Conservation (phyloP, 495 filamentous ascomycete species). For the Wilcoxina mikolae region DNA sequence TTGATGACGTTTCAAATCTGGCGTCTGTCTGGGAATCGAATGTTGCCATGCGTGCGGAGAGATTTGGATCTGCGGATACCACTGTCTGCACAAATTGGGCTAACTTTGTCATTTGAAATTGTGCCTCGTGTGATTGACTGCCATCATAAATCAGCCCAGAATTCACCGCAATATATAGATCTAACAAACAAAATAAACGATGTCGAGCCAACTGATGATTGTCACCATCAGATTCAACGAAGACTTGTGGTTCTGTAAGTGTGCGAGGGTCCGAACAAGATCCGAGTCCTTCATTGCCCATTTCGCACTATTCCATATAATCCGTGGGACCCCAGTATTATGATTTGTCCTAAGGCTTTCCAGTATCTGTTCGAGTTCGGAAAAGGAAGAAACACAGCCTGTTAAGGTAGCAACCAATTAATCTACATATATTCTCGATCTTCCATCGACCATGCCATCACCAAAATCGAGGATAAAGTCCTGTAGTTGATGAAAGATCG, state of each 20-base stretch:
- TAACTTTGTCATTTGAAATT: not conserved
- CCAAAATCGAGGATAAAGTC: not conserved
- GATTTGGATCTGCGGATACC: not conserved
- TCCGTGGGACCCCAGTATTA: not conserved
- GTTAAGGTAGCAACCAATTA: slow-evolving; percentile 2
- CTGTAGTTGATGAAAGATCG: not conserved
- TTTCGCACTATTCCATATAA: not conserved
- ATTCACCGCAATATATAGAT: too few relatives aligned
- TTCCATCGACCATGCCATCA: not conserved
- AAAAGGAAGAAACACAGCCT: slow-evolving; percentile 9
- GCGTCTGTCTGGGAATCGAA: not conserved
- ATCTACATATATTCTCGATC: slow-evolving; percentile 7
- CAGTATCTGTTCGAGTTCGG: slow-evolving; percentile 3
- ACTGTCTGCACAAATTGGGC: not conserved
- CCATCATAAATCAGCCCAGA: too few relatives aligned
- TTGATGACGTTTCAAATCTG: not conserved
- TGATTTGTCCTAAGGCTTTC: not conserved
- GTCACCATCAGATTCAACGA: not conserved
- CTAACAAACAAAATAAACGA: too few relatives aligned
- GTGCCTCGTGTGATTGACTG: not conserved
- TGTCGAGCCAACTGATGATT: too few relatives aligned
- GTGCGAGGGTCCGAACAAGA: not conserved
- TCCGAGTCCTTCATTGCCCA: not conserved
- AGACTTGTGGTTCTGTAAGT: not conserved
- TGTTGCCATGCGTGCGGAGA: not conserved